phyloP scores from a whole-genome alignment of 2,329 filamentous ascomycete genomes.

The Onygenales sp. region DNA sequence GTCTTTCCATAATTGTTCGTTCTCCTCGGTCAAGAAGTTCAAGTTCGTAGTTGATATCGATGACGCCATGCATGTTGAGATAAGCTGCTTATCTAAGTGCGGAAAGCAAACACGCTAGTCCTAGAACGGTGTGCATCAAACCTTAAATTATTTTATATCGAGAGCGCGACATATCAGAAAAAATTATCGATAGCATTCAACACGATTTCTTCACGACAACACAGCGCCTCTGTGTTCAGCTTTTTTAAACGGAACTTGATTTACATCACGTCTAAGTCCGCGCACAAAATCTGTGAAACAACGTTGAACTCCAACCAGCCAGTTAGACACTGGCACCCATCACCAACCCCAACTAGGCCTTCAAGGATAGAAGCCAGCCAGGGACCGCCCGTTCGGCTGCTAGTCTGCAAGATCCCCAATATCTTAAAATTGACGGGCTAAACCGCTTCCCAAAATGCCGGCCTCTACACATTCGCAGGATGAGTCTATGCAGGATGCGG shows the following conservation, averaged over 20 bases:
- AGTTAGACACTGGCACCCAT: no score
- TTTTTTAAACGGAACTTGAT: neutral
- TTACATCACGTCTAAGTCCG: no score
- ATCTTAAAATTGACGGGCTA: neutral
- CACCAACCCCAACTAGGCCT: no score
- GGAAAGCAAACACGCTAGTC: neutral
- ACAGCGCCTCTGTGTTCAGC: neutral
- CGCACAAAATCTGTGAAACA: no score
- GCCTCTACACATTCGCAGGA: constrained; percentile 30
- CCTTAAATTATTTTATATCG: constrained; percentile 1
- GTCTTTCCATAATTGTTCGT: neutral
- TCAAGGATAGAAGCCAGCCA: no score
- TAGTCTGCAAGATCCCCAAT: neutral
- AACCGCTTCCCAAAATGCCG: constrained; percentile 21
- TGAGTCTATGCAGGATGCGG: constrained; percentile 33
- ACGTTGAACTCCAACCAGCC: no score
- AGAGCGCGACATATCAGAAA: neutral
- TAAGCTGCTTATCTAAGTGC: neutral
- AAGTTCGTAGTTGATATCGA: neutral
- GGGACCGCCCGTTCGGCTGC: neutral
- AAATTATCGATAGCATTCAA: neutral
- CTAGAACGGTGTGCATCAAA: neutral
- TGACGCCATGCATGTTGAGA: neutral
- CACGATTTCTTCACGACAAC: neutral
- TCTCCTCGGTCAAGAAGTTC: neutral